These are phyloP conservation scores for Salvia miltiorrhiza DNA, from an alignment of 257 asterid genomes.

Conservation along the genomic window DNA sequence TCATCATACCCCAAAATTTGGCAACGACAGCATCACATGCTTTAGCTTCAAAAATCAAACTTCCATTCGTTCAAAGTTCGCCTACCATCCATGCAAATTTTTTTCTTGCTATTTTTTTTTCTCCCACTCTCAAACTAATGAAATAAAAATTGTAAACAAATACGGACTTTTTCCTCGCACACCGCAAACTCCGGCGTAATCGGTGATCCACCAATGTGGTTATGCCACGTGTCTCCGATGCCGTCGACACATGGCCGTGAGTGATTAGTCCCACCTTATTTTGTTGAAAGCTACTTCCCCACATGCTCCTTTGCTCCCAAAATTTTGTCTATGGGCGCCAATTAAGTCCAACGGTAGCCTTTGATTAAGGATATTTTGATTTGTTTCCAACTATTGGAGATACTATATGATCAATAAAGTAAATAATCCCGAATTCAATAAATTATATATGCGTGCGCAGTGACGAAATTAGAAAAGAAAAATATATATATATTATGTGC, in stretches of 20 bases:
- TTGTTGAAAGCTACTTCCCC: constrained; percentile 37
- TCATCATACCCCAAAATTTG: constrained; percentile 9
- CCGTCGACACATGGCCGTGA: constrained; percentile 28
- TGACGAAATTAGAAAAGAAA: neutral
- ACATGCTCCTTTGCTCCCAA: constrained; percentile 32
- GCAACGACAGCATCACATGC: constrained; percentile 48
- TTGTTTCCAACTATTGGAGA: neutral
- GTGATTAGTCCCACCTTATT: constrained; percentile 18
- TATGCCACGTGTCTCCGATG: constrained; percentile 27
- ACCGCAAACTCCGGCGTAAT: constrained; percentile 35
- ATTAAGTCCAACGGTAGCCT: constrained; percentile 26
- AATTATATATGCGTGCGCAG: too few species aligned
- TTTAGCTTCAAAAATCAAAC: constrained; percentile 47
- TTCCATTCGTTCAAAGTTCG: constrained; percentile 21
- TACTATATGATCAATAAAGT: neutral
- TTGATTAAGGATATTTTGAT: constrained; percentile 32
- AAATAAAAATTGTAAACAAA: neutral
- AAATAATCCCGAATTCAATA: neutral
- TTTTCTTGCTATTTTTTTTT: neutral
- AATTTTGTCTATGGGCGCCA: constrained; percentile 2
- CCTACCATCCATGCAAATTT: constrained; percentile 18
- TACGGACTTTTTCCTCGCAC: neutral
- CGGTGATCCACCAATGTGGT: constrained; percentile 13
- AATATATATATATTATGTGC: too few species aligned
- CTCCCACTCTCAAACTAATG: neutral